Conservation (phyloP, 2,329 filamentous ascomycete species). For the Hypoxylon sp. region DNA sequence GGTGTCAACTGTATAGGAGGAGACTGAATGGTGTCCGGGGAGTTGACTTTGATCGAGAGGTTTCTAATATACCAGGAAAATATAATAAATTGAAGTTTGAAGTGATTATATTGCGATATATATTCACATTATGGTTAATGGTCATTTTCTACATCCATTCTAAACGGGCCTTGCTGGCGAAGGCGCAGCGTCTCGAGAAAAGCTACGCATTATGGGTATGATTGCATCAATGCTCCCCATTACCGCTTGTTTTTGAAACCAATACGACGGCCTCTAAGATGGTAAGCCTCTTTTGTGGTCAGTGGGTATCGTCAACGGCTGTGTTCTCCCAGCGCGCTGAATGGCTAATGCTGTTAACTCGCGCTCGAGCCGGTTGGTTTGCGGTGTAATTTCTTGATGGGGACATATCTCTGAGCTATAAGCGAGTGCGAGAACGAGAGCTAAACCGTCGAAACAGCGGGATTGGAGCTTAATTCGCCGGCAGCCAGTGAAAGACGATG, state of each 20-base stretch:
- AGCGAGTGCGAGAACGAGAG: slow-evolving; percentile 27
- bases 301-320: not conserved
- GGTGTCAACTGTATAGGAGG: not conserved
- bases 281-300: not conserved
- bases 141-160: not conserved
- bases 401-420: not conserved
- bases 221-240: slow-evolving; percentile 11
- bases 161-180: not conserved
- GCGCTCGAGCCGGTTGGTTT: not conserved
- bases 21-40: not conserved
- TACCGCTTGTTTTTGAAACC: slow-evolving; percentile 9
- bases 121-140: not conserved
- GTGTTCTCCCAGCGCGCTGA: not conserved
- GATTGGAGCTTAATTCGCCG: slow-evolving; percentile 16
- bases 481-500: slow-evolving; percentile 15
- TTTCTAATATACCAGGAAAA: slow-evolving; percentile 2
- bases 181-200: slow-evolving; percentile 1
- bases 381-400: not conserved
- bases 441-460: slow-evolving; percentile 7
- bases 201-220: slow-evolving; percentile 12
- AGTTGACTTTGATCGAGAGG: slow-evolving; percentile 5
- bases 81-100: slow-evolving; percentile 11
- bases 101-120: slow-evolving; percentile 25
- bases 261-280: slow-evolving; percentile 12
- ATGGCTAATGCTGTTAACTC: not conserved